Base-by-base conservation (phyloP, 1,284 basidiomycete species). In the Microbotryum scabiosae region DNA sequence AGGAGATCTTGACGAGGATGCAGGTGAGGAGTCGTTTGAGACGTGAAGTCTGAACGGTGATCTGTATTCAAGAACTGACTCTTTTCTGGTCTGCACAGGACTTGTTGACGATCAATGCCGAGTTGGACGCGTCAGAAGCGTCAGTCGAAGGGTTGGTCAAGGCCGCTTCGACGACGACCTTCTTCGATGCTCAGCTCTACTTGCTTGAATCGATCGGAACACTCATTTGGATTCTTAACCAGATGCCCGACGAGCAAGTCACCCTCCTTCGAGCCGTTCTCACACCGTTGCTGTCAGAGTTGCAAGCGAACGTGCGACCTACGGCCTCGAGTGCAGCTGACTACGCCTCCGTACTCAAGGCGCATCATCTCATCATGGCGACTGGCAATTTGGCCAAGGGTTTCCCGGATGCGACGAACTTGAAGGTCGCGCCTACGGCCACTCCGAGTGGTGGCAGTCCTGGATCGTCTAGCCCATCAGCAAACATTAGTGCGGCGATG, bases 331-430 rank as follows among this genome's bases (percentile, higher is more conserved):
- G 67, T 59, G 18, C 78, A 4, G 71, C 70, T 43, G 87, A 90
- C 69, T 76, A 88, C 8, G 74, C 86, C 51, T 82, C 87, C 6
- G 85, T 97, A 67, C 79, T 97, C 51, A 86, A 86, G 73, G 84
- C 92, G n/a, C 96, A 98, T 72, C 94, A 98, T 76, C 82, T 88
- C 67, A 88, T 98, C 72, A 88, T 97, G 82, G 94, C 93, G 1
- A 80, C 97, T 16, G 93, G 93, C 20, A 90, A 90, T 71, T 84
- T 98, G 57, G 89, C 92, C 52, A 97, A 97, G 77, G 97, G 97
- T 9, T 98, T 98, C 78, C 96, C 96, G 0, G 75, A 77, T 46
- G 58, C 75, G 14, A 51, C 62, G 20, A 41, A 16, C 16, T 18
- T 41, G 14, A 41, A 41, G 36, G 36, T 41, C 36, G 16, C 36